Evolutionary conservation across 2,329 filamentous ascomycete genomes (phyloP).

Genomic region (Beauveria australis): DNA sequence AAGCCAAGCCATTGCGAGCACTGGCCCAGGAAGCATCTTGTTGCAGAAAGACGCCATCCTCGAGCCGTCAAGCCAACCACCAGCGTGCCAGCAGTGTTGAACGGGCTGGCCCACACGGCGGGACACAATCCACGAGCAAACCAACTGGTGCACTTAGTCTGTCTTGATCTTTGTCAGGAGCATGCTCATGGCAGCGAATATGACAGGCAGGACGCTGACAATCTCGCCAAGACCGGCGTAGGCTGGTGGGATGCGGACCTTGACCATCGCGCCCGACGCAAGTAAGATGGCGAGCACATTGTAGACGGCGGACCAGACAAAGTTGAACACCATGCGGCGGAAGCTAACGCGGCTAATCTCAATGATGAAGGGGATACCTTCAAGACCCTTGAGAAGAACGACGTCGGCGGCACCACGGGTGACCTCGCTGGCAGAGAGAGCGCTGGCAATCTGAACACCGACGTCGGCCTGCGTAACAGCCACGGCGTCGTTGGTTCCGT

Average conservation of each 20-base stretch:
- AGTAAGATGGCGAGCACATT: conserved; percentile 54
- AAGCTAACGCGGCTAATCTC: conserved; percentile 32
- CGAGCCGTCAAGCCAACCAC: neutral
- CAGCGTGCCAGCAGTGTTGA: conserved; percentile 5
- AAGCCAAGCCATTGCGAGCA: neutral
- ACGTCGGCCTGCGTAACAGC: conserved; percentile 52
- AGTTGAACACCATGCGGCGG: conserved; percentile 49
- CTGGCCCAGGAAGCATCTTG: neutral
- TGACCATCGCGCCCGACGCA: conserved; percentile 49
- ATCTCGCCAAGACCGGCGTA: conserved; percentile 56
- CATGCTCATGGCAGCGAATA: conserved; percentile 29
- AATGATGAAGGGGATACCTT: conserved; percentile 42
- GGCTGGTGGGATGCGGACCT: conserved; percentile 38
- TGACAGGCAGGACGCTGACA: conserved; percentile 56
- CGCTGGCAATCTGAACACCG: conserved; percentile 49
- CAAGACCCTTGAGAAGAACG: conserved; percentile 44
- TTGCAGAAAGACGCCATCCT: neutral
- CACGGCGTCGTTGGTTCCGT: conserved; percentile 57
- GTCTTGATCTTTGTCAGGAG: conserved; percentile 16
- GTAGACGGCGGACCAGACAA: conserved; percentile 53
- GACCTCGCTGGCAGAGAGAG: conserved; percentile 38
- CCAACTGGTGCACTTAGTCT: neutral
- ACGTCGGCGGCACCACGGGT: conserved; percentile 49
- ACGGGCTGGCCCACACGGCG: neutral
- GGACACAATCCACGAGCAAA: neutral